These are phyloP conservation scores for Chiua virens DNA, from an alignment of 768 basidiomycete genomes.

Conservation along the genomic window DNA sequence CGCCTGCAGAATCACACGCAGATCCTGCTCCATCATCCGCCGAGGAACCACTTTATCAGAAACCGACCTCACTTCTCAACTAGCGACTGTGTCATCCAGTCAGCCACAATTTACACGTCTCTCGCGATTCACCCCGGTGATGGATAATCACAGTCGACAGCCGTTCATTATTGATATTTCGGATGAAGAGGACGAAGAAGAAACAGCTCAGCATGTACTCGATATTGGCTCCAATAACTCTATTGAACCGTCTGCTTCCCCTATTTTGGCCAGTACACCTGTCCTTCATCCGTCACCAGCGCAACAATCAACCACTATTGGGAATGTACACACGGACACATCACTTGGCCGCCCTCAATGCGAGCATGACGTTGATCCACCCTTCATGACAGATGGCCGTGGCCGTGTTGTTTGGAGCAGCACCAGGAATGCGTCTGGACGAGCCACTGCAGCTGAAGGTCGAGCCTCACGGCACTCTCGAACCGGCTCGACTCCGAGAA, in stretches of 20 bases:
- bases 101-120: conserved; percentile 2
- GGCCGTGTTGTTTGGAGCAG: conserved; percentile 55
- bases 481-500: conserved; percentile 19
- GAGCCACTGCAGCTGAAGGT: conserved; percentile 17
- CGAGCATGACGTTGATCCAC: conserved; percentile 42
- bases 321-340: conserved; percentile 1
- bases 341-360: conserved; percentile 16
- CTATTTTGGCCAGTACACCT: background rate
- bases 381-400: conserved; percentile 64
- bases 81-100: background rate
- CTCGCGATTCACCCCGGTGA: conserved; percentile 26
- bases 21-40: background rate
- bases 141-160: conserved; percentile 22
- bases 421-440: conserved; percentile 20
- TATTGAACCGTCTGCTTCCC: background rate
- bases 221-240: background rate
- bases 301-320: background rate
- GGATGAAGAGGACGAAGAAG: conserved; percentile 30
- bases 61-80: background rate
- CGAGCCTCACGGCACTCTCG: conserved; percentile 23
- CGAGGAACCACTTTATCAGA: conserved; percentile 10
- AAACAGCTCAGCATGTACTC: background rate
- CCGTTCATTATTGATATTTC: conserved; percentile 33
- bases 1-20: conserved; percentile 1
- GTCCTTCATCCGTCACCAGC: background rate